Evolutionary conservation across 371 early-diverging fungal species (phyloP).

Genomic region (Homolaphlyctis polyrhiza): DNA sequence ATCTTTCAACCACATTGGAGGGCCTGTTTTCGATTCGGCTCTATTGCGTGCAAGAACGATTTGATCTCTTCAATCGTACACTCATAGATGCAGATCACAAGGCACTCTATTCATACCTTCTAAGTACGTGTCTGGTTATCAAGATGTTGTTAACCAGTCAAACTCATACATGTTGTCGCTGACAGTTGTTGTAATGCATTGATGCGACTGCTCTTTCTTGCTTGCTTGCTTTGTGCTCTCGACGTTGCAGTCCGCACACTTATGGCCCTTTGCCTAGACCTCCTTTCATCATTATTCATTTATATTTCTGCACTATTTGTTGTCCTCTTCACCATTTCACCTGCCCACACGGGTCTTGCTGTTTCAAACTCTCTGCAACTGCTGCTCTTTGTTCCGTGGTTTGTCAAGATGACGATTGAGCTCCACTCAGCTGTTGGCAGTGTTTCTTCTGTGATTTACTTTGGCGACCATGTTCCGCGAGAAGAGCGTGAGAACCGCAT

Average conservation of each 20-base stretch:
- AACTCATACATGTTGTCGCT: too few relatives aligned
- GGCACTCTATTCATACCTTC: constrained; percentile 52
- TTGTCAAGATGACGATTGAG: constrained; percentile 54
- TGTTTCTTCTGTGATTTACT: constrained; percentile 51
- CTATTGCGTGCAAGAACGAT: constrained; percentile 54
- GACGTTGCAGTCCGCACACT: constrained; percentile 41
- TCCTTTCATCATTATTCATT: constrained; percentile 57
- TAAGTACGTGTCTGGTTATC: too few relatives aligned
- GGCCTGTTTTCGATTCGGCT: constrained; percentile 64
- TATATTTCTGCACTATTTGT: constrained; percentile 54
- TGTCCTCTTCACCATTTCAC: constrained; percentile 29
- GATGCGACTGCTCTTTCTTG: constrained; percentile 11
- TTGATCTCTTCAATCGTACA: constrained; percentile 51
- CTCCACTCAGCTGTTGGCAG: constrained; percentile 53
- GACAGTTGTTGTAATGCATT: too few relatives aligned
- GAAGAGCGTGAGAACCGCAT: constrained; percentile 25
- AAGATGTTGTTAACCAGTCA: too few relatives aligned
- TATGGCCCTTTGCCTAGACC: constrained; percentile 62
- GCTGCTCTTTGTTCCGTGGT: constrained; percentile 68
- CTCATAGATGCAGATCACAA: constrained; percentile 64
- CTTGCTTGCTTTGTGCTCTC: not conserved
- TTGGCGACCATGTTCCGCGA: constrained; percentile 49
- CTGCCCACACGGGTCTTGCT: constrained; percentile 56
- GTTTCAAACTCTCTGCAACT: constrained; percentile 65
- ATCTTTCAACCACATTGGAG: constrained; percentile 66